Evolutionary conservation across 257 asterid species (phyloP).

Genomic region (Solanum bulbocastanum): DNA sequence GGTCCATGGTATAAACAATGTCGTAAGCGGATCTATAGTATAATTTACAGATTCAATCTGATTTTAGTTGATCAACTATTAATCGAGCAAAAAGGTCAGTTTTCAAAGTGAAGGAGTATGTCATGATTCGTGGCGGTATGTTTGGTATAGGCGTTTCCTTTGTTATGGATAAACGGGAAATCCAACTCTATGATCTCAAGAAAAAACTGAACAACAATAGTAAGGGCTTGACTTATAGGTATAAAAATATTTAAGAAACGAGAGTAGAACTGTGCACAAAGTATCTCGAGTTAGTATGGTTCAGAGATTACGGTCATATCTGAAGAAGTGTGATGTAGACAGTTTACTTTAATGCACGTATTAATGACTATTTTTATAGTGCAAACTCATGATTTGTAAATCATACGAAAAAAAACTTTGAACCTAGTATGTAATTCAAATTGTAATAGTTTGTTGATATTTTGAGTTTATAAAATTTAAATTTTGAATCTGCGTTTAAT

Average conservation of each 20-base stretch:
- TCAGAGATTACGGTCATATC: background rate
- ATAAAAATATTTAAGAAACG: background rate
- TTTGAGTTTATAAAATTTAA: background rate
- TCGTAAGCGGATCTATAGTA: background rate
- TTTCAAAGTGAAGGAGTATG: background rate
- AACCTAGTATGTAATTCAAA: too few relatives aligned
- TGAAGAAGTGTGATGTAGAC: background rate
- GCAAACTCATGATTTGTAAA: too few relatives aligned
- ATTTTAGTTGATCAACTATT: background rate
- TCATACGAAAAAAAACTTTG: background rate
- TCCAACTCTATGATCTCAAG: background rate
- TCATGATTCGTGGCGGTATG: fast-evolving
- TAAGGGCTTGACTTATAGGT: background rate
- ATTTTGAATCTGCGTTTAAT: background rate
- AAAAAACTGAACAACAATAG: background rate
- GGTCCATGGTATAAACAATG: background rate
- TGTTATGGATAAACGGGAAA: background rate
- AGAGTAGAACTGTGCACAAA: background rate
- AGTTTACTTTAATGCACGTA: too few relatives aligned
- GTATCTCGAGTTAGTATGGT: background rate
- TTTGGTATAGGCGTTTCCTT: fast-evolving
- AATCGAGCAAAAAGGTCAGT: background rate
- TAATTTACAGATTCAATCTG: fast-evolving
- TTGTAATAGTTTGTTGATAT: background rate
- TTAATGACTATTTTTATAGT: background rate